Evolutionary conservation across 129 eudicot species (phyloP), one percentile per base, ranked within the genome.

Genomic region (Silybum marianum): DNA sequence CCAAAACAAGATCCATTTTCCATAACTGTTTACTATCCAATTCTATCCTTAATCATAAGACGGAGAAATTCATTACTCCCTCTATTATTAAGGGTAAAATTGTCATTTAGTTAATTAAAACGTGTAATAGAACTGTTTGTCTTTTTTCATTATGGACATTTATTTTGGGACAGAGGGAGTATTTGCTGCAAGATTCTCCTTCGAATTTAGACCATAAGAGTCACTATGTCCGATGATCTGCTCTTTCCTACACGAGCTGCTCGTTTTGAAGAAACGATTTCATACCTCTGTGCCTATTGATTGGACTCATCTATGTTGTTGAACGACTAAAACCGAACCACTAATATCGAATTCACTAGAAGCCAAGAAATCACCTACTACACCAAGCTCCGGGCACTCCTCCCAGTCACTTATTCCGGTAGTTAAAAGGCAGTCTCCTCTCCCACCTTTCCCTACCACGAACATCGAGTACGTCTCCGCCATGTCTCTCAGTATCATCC

Each of bases 381-480:
- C 92, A 24, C 99, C 99, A 16, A 95, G 97, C 84, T 95, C 99
- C 0, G 97, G 97, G 60, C 97, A 95, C 79, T 95, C 99, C 85
- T 95, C 99, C 99, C 99, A 95, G 51, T 95, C 98, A 68, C 99
- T 95, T 81, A 95, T 88, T 44, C 97, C 99, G 0, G 90, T 89
- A 39, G 99, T 92, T 78, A 95, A 54, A 46, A 80, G 78, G 18
- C 95, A 84, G 78, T 88, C 82, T 51, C 95, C 88, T 82, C 94
- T 82, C 22, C 97, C 90, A 25, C 97, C 93, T 71, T 88, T 90
- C 39, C 99, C 99, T 23, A 95, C 99, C 74, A 95, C 82, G 76
- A 95, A 89, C 89, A 95, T 67, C 6, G 97, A 83, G 67, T 95
- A 95, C 82, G 91, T 88, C 28, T 91, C 97, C 0, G 88, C 91